Evolutionary conservation across 108 stramenopile species (phyloP), one percentile per base, ranked within the genome.

Genomic region (Bacterosira constricta): DNA sequence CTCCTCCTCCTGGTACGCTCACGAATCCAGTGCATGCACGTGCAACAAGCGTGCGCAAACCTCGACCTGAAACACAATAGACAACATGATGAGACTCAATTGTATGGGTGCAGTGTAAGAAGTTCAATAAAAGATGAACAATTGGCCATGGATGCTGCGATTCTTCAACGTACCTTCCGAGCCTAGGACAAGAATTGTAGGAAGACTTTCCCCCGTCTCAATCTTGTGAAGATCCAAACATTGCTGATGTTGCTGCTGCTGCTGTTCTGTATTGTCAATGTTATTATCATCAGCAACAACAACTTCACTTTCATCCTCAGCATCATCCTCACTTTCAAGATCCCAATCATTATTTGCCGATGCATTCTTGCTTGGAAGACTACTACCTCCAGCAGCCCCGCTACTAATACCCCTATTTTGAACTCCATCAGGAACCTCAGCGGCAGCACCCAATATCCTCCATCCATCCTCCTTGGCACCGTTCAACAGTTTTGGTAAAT

Each of bases 111-210:
- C n/a, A n/a, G n/a, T n/a, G n/a, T n/a, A n/a, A n/a, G n/a, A n/a
- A n/a, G n/a, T n/a, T n/a, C n/a, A n/a, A n/a, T n/a, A n/a, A n/a
- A n/a, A n/a, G n/a, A n/a, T n/a, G n/a, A n/a, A n/a, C n/a, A n/a
- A n/a, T n/a, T n/a, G n/a, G n/a, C n/a, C n/a, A n/a, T n/a, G n/a
- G n/a, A n/a, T n/a, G n/a, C n/a, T n/a, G n/a, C n/a, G n/a, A n/a
- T n/a, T n/a, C n/a, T n/a, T n/a, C 11, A 1, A 53, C 55, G 32
- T 20, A 56, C 55, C 98, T 71, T 98, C 98, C 9, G 93, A 96
- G 15, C 98, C 98, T n/a, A 98, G 79, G 6, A 98, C 98, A 0
- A 98, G 64, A 23, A 98, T 60, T 9, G 91, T 95, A n/a, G 98
- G 98, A 8, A n/a, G n/a, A n/a, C n/a, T n/a, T n/a, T 76, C 70